Percentiles rank a stretch among this genome's conserved stretches.
Evolutionary conservation across 2,329 filamentous ascomycete genomes (phyloP).

Genomic region (Apiospora hydei): DNA sequence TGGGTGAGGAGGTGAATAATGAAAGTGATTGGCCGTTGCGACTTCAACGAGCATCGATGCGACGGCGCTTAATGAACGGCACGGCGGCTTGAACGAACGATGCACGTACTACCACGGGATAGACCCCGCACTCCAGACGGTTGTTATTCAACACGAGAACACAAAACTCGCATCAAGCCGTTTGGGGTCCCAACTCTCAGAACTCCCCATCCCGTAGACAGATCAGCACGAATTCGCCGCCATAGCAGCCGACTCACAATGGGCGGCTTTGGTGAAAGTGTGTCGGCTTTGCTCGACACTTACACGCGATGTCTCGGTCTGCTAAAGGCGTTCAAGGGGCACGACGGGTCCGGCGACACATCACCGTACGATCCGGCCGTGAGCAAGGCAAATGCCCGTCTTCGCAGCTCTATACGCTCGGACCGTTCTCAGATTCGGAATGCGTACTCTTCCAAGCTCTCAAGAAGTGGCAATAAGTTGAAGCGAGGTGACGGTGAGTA

Average conservation of each 20-base stretch:
- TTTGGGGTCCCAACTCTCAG: background rate
- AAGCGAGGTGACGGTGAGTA: slow-evolving; percentile 57
- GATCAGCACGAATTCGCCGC: background rate
- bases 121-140: slow-evolving; percentile 9
- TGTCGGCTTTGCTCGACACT: slow-evolving; percentile 54
- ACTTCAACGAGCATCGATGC: background rate
- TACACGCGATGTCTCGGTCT: slow-evolving; percentile 55
- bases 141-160: background rate
- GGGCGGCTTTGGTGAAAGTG: slow-evolving; percentile 52
- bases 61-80: slow-evolving; percentile 10
- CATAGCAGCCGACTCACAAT: slow-evolving; percentile 31
- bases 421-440: slow-evolving; percentile 51
- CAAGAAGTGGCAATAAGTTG: slow-evolving; percentile 50
- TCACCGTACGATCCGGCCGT: slow-evolving; percentile 30
- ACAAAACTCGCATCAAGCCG: background rate
- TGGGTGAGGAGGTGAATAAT: background rate
- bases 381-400: slow-evolving; percentile 38
- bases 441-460: slow-evolving; percentile 51
- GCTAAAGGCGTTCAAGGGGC: slow-evolving; percentile 45
- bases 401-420: slow-evolving; percentile 47
- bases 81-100: background rate
- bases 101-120: background rate
- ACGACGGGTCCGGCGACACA: slow-evolving; percentile 25
- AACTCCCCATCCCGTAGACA: background rate
- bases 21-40: background rate